Evolutionary conservation across 257 asterid genomes (phyloP), one percentile per base, ranked within the genome.

Genomic region (Ocimum tenuiflorum): DNA sequence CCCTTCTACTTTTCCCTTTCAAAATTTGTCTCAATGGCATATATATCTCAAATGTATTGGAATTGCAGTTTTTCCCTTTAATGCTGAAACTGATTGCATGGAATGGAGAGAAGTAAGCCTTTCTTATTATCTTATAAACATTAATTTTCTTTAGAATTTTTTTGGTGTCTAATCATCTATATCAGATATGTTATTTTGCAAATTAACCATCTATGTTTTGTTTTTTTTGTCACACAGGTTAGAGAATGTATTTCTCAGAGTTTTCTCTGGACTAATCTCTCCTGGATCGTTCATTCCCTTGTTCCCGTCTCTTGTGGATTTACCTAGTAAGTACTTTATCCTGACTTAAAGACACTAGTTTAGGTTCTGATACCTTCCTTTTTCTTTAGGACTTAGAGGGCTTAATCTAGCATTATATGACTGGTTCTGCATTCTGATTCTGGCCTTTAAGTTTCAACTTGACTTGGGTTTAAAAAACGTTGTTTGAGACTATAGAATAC

Each of bases 1-100:
- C 31, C n/a, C n/a, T 7, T 27, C n/a, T 15, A 20, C 3, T 50
- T n/a, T 5, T 11, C 12, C 20, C 51, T 38, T 41, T 58, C 47
- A 7, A 13, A 54, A 42, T 35, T 60, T 65, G 49, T 66, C 53
- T 9, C 66, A 60, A 27, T 8, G 2, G 50, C 15, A 13, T 39
- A 20, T 48, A 12, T 58, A 20, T 68, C 75, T 78, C 53, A 80
- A 73, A 60, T 83, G 48, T 56, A 53, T 73, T 65, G 54, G 35
- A 63, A 66, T 71, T 78, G 91, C 94, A 92, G 96, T 89, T 84
- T 81, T 92, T 92, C 82, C 99, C 97, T 0, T 79, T 92, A 65
- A 49, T 89, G 80, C 86, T 92, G 78, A 92, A 92, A 84, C 77
- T 92, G 80, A 80, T 92, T 75, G 97, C 99, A 52, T 92, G 97